Conservation (phyloP, 768 basidiomycete species). For the Strobilomyces echinocephalus region DNA sequence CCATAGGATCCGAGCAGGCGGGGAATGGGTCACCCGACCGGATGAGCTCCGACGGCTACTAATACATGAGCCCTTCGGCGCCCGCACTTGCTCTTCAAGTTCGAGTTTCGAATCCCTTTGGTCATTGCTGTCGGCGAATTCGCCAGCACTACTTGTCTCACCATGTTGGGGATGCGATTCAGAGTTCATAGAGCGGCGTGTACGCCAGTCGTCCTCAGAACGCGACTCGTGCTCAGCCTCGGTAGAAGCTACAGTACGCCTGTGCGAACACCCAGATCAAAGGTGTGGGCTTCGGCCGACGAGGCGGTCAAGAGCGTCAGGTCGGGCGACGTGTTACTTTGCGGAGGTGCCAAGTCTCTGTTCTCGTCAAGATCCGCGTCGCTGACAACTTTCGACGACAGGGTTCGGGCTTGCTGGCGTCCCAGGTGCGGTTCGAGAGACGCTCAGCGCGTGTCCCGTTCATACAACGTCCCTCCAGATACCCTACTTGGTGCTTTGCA, state of each 20-base stretch:
- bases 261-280: slow-evolving; percentile 36
- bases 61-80: neutral
- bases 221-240: slow-evolving; percentile 11
- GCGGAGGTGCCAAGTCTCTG: slow-evolving; percentile 64
- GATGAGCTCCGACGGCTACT: slow-evolving; percentile 23
- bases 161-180: slow-evolving; percentile 20
- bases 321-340: slow-evolving; percentile 72
- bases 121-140: neutral
- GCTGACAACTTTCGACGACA: slow-evolving; percentile 26
- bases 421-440: slow-evolving; percentile 49
- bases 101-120: neutral
- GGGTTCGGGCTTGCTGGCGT: slow-evolving; percentile 90
- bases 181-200: slow-evolving; percentile 9
- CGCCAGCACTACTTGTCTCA: neutral
- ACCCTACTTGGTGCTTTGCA: slow-evolving; percentile 77
- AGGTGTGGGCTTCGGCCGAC: slow-evolving; percentile 79
- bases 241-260: slow-evolving; percentile 26
- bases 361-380: neutral
- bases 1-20: neutral
- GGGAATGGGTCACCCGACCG: slow-evolving; percentile 1
- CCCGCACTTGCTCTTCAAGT: neutral
- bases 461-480: slow-evolving; percentile 39
- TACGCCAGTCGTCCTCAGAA: slow-evolving; percentile 15
- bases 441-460: neutral
- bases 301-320: slow-evolving; percentile 81